phyloP scores from a whole-genome alignment of 1,139 yeast species.

The Nematodospora anomalae region DNA sequence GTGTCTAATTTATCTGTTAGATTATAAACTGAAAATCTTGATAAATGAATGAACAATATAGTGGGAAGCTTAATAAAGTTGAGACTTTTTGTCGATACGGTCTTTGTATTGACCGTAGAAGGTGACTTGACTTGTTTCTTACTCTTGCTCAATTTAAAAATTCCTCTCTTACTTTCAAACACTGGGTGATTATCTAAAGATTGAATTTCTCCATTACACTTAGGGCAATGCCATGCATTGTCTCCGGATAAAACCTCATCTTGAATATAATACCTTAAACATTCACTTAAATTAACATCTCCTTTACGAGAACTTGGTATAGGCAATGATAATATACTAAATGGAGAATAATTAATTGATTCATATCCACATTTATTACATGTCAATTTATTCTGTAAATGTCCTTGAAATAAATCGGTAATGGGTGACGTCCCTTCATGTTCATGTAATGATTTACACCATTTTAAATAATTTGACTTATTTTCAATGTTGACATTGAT shows the following conservation, averaged over 20 bases:
- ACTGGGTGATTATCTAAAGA: slow-evolving; percentile 41
- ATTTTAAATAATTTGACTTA: slow-evolving; percentile 53
- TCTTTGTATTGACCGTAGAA: slow-evolving; percentile 1
- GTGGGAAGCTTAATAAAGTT: slow-evolving; percentile 65
- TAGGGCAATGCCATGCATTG: slow-evolving; percentile 79
- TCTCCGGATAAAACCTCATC: slow-evolving; percentile 71
- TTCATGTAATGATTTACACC: slow-evolving; percentile 54
- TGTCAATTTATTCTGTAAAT: slow-evolving; percentile 59
- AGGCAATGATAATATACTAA: slow-evolving; percentile 64
- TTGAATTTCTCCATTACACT: slow-evolving; percentile 46
- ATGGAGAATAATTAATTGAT: slow-evolving; percentile 59
- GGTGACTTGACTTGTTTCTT: slow-evolving; percentile 28
- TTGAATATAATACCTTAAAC: slow-evolving; percentile 63
- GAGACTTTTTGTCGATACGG: slow-evolving; percentile 46
- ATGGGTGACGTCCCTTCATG: slow-evolving; percentile 67
- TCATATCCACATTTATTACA: slow-evolving; percentile 66
- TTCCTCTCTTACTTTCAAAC: slow-evolving; percentile 34
- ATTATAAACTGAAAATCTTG: slow-evolving; percentile 56
- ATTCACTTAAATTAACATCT: slow-evolving; percentile 53
- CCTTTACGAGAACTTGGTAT: slow-evolving; percentile 47
- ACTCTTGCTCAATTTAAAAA: slow-evolving; percentile 33
- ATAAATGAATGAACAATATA: slow-evolving; percentile 62
- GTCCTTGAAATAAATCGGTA: slow-evolving; percentile 64
- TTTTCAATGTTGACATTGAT: slow-evolving; percentile 32
- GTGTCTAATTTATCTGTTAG: slow-evolving; percentile 57